Conservation (phyloP, 805 yeast genomes). For the Candida argentea region DNA sequence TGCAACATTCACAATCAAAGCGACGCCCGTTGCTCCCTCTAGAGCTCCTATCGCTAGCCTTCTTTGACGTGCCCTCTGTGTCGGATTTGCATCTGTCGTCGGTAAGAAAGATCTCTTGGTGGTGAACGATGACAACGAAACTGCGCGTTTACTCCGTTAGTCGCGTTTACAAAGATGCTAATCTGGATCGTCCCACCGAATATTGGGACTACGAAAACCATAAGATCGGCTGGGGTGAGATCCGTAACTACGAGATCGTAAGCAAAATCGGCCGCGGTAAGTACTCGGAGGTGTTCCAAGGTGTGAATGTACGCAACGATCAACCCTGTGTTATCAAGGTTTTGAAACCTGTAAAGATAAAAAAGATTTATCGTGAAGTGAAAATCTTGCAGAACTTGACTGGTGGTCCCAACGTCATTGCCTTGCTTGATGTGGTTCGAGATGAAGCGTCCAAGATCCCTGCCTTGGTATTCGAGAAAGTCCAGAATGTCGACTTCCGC, state of each 20-base stretch:
- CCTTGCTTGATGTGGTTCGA: conserved; percentile 68
- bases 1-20: neutral
- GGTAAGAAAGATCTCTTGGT: neutral
- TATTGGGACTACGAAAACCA: conserved; percentile 83
- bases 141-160: conserved; percentile 23
- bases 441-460: conserved; percentile 78
- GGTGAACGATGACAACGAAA: conserved; percentile 14
- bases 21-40: neutral
- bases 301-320: conserved; percentile 56
- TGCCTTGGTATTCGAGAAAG: conserved; percentile 76
- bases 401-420: conserved; percentile 76
- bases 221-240: conserved; percentile 32
- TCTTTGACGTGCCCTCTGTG: no score
- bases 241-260: conserved; percentile 59
- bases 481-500: conserved; percentile 76
- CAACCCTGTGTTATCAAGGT: conserved; percentile 74
- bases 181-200: conserved; percentile 52
- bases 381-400: conserved; percentile 77
- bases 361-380: conserved; percentile 84
- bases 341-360: conserved; percentile 84
- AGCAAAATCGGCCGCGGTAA: conserved; percentile 86
- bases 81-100: neutral
- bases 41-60: neutral
- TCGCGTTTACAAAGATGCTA: conserved; percentile 68
- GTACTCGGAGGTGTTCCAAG: conserved; percentile 91